Base-by-base conservation (phyloP, 2,329 filamentous ascomycete species). In the Apiospora rasikravindrae region DNA sequence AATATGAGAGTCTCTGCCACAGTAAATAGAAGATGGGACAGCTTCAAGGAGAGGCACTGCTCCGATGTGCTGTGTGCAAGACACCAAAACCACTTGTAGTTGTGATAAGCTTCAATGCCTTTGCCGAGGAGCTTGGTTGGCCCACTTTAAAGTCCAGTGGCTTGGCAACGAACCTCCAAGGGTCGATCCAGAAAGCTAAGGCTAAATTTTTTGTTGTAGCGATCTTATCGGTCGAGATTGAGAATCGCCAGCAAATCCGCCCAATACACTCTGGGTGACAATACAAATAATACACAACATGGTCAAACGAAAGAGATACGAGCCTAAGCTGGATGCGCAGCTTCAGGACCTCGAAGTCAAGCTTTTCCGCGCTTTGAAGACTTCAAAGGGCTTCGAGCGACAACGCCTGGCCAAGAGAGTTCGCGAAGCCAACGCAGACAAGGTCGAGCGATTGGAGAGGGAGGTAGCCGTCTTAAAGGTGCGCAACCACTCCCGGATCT, bases 301-400 rank as follows among this genome's bases (percentile, higher is more conserved):
- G 88, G 83, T 85, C 47, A 92, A 92, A 83, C 84, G 89, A 75
- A 91, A 90, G 83, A 84, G 88, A 72, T 76, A 79, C 72, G 84
- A 87, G 66, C 81, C 83, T 42, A 83, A 80, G 71, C 81, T 90
- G 66, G 83, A 86, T 11, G 83, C 86, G 11, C 85, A 86, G 73
- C 83, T 91, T n/a, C 81, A 84, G 11, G 87, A 88, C 75, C 84
- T 86, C 77, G 86, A 87, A 74, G 90, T 89, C 78, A 86, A 90
- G 47, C 84, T 96, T 11, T 87, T 87, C 73, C 88, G 89, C 72
- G 92, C 91, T 0, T 86, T 96, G 73, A 94, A 94, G 81, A 85
- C 87, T 14, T 92, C 91, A 71, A 94, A 93, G 79, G 91, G 91
- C 67, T 92, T 94, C 78, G 93, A 96, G 84, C 88, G 93, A 66